Evolutionary conservation across 192 early-diverging fungal genomes (phyloP).

Genomic region (Gaertneriomyces sp.): DNA sequence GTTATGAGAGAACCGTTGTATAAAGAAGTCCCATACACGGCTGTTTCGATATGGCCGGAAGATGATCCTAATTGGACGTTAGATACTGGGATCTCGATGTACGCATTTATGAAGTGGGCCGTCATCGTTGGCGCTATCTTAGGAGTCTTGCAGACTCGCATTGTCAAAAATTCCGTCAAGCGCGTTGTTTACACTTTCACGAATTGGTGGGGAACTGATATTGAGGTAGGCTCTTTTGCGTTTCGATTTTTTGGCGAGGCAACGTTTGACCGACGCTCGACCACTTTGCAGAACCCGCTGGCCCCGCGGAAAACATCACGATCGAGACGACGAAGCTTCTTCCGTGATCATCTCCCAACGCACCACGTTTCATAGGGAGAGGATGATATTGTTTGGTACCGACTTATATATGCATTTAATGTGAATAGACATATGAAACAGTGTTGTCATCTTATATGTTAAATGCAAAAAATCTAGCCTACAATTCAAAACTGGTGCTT

Average conservation of each 20-base stretch:
- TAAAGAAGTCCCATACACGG: slow-evolving; percentile 11
- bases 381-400: too few species aligned
- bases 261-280: neutral
- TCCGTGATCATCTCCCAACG: slow-evolving; percentile 20
- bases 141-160: neutral
- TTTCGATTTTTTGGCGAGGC: neutral
- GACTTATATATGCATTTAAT: too few species aligned
- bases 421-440: too few species aligned
- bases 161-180: neutral
- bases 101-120: neutral
- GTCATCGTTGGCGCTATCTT: neutral
- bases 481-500: too few species aligned
- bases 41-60: slow-evolving; percentile 30
- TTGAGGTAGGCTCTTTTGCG: slow-evolving; percentile 17
- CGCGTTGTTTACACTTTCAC: slow-evolving; percentile 6
- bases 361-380: too few species aligned
- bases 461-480: too few species aligned
- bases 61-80: slow-evolving; percentile 28
- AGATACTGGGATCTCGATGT: neutral
- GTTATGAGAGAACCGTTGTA: neutral
- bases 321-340: slow-evolving; percentile 25
- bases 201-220: slow-evolving; percentile 21
- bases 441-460: too few species aligned
- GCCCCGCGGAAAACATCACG: slow-evolving; percentile 17
- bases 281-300: slow-evolving; percentile 15